Base-by-base conservation (phyloP, 1,139 yeast species). In the Protomyces gravidus region DNA sequence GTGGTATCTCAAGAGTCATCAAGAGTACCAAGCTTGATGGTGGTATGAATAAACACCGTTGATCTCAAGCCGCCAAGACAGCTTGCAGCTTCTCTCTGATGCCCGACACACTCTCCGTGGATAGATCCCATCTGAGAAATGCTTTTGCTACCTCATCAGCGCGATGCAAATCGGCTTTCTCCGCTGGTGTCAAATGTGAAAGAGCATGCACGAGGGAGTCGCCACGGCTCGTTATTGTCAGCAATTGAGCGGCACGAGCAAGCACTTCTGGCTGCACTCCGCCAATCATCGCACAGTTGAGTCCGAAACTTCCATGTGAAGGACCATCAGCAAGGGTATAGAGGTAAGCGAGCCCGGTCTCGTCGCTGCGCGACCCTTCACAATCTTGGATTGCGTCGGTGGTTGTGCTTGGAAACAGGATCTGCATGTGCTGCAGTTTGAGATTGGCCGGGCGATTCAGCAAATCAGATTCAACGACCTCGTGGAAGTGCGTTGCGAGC, bases 1-100 rank as follows among this genome's bases (percentile, higher is more conserved):
- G 97, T 25, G 98, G 98, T 86, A 92, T 92, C 73, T 90, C 92
- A 81, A 89, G 89, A 64, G 72, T 92, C 63, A 80, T 95, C 36
- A 83, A 89, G 72, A 85, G 95, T 68, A 90, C 88, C 70, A 88
- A 86, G 73, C 26, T 53, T 50, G 58, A 53, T 26, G 51, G 48
- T 21, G 58, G 58, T 21, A 28, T 17, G 26, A 46, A 39, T 28
- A 53, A 46, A 51, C 32, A 33, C 21, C 50, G 58, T 26, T 53
- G 33, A 25, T 21, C 17, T n/a, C 6, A 30, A 11, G 30, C 42
- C 15, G 27, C 40, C 7, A 53, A 9, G 39, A 53, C 26, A 15
- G 47, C 36, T 15, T 25, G 46, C 46, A 53, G 21, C 21, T 25
- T 46, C 7, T 26, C 36, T 19, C 36, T 50, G 11, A 53, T 17